phyloP scores from a whole-genome alignment of 305 asterid species.

The Fraxinus nigra region DNA sequence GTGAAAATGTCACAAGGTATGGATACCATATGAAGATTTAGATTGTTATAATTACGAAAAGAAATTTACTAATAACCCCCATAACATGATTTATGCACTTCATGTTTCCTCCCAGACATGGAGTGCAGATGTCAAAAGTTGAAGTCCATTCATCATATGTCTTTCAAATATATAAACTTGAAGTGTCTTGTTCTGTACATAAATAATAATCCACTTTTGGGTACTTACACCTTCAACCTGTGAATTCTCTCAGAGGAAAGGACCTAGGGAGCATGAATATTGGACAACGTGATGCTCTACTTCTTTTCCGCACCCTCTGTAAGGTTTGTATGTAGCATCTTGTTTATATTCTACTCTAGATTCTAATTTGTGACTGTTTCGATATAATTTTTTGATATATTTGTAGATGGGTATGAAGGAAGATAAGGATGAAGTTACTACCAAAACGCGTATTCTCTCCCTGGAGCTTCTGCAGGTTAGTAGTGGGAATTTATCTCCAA shows the following conservation, averaged over 20 bases:
- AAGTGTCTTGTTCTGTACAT: constrained; percentile 17
- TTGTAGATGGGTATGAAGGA: constrained; percentile 99
- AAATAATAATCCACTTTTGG: constrained; percentile 19
- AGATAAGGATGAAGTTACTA: constrained; percentile 88
- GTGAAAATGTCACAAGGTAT: constrained; percentile 81
- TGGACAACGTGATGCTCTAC: constrained; percentile 91
- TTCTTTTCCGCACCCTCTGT: constrained; percentile 97
- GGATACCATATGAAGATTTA: constrained; percentile 22
- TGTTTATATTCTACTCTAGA: constrained; percentile 18
- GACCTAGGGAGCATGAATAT: constrained; percentile 68
- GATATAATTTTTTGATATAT: constrained; percentile 31
- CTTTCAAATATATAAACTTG: constrained; percentile 14
- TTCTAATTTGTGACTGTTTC: constrained; percentile 25
- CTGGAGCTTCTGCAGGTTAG: constrained; percentile 97
- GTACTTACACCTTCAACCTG: constrained; percentile 31
- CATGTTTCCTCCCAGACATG: constrained; percentile 8
- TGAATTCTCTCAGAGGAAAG: constrained; percentile 60
- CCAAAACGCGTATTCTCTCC: constrained; percentile 89
- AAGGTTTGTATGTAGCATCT: constrained; percentile 65
- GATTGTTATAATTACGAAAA: constrained; percentile 22
- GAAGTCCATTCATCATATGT: constrained; percentile 15
- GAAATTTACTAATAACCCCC: constrained; percentile 18
- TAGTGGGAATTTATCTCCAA: constrained; percentile 24
- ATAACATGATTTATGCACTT: constrained; percentile 5
- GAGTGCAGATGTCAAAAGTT: constrained; percentile 19